phyloP scores from a whole-genome alignment of 371 early-diverging fungal genomes.

The Zychaea mexicana region DNA sequence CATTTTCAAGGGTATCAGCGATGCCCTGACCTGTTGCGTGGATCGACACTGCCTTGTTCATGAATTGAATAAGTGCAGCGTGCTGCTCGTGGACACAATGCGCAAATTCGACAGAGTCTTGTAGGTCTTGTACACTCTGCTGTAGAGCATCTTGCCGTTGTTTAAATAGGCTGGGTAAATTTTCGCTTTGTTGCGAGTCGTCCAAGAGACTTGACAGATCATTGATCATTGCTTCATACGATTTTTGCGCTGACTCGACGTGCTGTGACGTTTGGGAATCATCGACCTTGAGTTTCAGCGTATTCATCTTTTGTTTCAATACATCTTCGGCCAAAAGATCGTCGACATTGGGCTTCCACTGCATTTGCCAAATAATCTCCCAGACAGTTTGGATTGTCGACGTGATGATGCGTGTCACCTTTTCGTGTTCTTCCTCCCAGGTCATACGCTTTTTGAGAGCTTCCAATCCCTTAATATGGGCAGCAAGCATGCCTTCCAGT shows the following conservation, averaged over 20 bases:
- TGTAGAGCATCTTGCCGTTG: constrained; percentile 31
- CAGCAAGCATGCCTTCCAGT: constrained; percentile 20
- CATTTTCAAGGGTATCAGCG: constrained; percentile 12
- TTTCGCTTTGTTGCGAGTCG: neutral
- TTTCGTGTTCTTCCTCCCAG: constrained; percentile 33
- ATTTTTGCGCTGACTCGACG: neutral
- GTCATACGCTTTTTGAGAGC: constrained; percentile 26
- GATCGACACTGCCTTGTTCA: neutral
- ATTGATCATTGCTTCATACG: neutral
- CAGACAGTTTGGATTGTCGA: constrained; percentile 27
- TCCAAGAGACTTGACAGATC: neutral
- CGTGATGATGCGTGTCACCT: constrained; percentile 23
- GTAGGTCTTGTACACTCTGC: constrained; percentile 22
- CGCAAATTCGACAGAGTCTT: constrained; percentile 19
- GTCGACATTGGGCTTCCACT: constrained; percentile 27
- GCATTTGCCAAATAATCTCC: constrained; percentile 33
- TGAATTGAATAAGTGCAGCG: constrained; percentile 17
- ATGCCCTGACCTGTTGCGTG: neutral
- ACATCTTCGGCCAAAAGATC: neutral
- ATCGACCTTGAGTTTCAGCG: neutral
- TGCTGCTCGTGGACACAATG: constrained; percentile 29
- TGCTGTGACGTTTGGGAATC: neutral
- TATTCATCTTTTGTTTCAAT: neutral
- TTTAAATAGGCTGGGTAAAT: constrained; percentile 27
- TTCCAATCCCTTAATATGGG: constrained; percentile 23